phyloP scores from a whole-genome alignment of 2,329 filamentous ascomycete species.

The Ophiostoma tasmaniense region DNA sequence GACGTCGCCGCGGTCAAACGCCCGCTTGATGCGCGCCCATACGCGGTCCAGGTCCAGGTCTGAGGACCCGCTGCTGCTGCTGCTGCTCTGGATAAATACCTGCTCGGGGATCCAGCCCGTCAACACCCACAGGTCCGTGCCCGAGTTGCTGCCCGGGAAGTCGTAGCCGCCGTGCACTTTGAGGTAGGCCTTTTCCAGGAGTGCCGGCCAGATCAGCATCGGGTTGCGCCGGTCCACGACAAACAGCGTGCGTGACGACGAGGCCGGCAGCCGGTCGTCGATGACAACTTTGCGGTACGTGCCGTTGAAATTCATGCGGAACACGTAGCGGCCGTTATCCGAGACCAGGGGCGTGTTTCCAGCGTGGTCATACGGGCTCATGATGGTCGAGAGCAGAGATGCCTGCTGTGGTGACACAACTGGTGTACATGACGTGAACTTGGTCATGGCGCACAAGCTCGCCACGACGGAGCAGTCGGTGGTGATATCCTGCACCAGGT shows the following conservation, averaged over 20 bases:
- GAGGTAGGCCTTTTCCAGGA: slow-evolving; percentile 92
- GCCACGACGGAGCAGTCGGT: slow-evolving; percentile 97
- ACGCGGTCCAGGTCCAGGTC: slow-evolving; percentile 62
- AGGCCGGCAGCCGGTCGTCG: slow-evolving; percentile 76
- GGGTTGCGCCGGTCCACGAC: slow-evolving; percentile 81
- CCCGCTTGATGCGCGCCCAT: slow-evolving; percentile 68
- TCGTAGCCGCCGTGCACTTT: slow-evolving; percentile 95
- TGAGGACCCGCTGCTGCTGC: slow-evolving; percentile 29
- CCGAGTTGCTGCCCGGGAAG: slow-evolving; percentile 94
- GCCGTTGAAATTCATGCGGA: slow-evolving; percentile 93
- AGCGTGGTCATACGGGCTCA: slow-evolving; percentile 62
- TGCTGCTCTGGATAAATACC: slow-evolving; percentile 68
- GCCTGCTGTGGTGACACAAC: slow-evolving; percentile 30
- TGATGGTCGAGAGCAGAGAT: slow-evolving; percentile 59
- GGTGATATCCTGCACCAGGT: slow-evolving; percentile 90
- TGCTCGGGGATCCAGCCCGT: slow-evolving; percentile 98
- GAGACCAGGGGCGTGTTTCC: slow-evolving; percentile 50
- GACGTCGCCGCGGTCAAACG: slow-evolving; percentile 70
- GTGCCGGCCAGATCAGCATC: slow-evolving; percentile 77
- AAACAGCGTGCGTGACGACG: slow-evolving; percentile 66
- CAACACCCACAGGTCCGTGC: slow-evolving; percentile 85
- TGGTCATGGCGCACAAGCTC: slow-evolving; percentile 76
- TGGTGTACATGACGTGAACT: slow-evolving; percentile 46
- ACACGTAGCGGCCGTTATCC: slow-evolving; percentile 77
- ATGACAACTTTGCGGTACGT: slow-evolving; percentile 80